Evolutionary conservation across 805 yeast species (phyloP).

Genomic region (Komagataella kurtzmanii): DNA sequence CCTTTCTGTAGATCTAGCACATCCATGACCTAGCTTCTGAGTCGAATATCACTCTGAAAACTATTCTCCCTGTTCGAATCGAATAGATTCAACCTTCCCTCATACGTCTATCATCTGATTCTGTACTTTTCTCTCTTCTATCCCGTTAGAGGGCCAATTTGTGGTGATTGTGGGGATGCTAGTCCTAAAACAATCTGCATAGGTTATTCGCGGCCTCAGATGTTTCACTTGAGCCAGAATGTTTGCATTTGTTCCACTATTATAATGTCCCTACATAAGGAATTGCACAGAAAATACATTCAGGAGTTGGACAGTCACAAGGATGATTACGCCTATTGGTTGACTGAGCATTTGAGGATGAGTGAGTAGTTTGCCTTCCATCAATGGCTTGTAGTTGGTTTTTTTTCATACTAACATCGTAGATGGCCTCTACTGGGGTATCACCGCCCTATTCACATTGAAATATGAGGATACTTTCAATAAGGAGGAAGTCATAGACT

Average conservation of each 20-base stretch:
- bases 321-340: slow-evolving; percentile 67
- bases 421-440: slow-evolving; percentile 91
- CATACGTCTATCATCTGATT: no score
- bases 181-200: no score
- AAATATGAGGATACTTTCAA: slow-evolving; percentile 42
- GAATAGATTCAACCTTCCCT: no score
- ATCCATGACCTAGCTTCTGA: no score
- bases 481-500: slow-evolving; percentile 49
- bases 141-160: no score
- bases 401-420: background rate
- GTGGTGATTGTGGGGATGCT: no score
- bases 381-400: background rate
- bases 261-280: slow-evolving; percentile 10
- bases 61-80: no score
- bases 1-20: no score
- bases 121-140: no score
- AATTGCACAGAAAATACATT: slow-evolving; percentile 50
- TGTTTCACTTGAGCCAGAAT: background rate
- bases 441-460: slow-evolving; percentile 58
- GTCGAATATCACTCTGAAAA: no score
- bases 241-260: background rate
- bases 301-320: slow-evolving; percentile 37
- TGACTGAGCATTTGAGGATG: slow-evolving; percentile 79
- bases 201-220: background rate
- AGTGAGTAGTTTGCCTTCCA: slow-evolving; percentile 15